Evolutionary conservation across 2,329 filamentous ascomycete species (phyloP).

Genomic region (Cercospora sp.): DNA sequence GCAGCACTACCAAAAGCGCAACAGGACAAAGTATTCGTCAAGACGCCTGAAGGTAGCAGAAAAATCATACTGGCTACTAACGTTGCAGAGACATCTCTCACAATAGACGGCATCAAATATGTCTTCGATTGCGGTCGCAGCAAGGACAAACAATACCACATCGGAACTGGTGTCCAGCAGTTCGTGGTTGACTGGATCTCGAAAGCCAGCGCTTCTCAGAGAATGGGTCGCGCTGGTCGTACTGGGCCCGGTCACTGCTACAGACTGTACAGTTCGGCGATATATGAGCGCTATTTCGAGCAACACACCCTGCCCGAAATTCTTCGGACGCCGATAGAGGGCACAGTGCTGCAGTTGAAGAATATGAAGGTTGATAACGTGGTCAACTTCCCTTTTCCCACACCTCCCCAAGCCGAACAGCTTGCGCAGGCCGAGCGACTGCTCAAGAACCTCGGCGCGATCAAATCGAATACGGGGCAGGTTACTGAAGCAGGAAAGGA

Average conservation of each 20-base stretch:
- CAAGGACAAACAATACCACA: slow-evolving; percentile 88
- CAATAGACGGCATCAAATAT: slow-evolving; percentile 91
- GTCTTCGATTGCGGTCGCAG: slow-evolving; percentile 92
- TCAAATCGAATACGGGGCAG: slow-evolving; percentile 64
- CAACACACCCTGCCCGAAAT: slow-evolving; percentile 88
- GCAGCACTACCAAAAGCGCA: slow-evolving; percentile 88
- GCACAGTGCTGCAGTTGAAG: slow-evolving; percentile 86
- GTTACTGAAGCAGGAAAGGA: slow-evolving; percentile 78
- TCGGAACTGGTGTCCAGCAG: slow-evolving; percentile 86
- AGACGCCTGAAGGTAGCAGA: slow-evolving; percentile 74
- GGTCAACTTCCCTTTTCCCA: slow-evolving; percentile 94
- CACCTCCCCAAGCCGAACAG: slow-evolving; percentile 74
- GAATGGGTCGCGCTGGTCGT: slow-evolving; percentile 89
- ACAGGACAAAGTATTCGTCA: slow-evolving; percentile 86
- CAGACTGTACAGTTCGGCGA: slow-evolving; percentile 86
- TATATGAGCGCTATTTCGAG: slow-evolving; percentile 86
- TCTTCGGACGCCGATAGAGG: slow-evolving; percentile 86
- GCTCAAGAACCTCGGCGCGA: slow-evolving; percentile 79
- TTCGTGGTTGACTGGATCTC: slow-evolving; percentile 97
- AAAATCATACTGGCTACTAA: slow-evolving; percentile 92
- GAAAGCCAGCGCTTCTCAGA: slow-evolving; percentile 90
- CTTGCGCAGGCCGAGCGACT: slow-evolving; percentile 83
- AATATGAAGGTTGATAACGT: slow-evolving; percentile 89
- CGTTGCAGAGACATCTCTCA: slow-evolving; percentile 94
- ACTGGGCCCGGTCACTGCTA: slow-evolving; percentile 97